A percentile compares a stretch with the other conserved stretches of the same genome.
These are phyloP conservation scores for Pseudogymnoascus pannorum DNA, from an alignment of 2,329 filamentous ascomycete species.

Conservation along the genomic window DNA sequence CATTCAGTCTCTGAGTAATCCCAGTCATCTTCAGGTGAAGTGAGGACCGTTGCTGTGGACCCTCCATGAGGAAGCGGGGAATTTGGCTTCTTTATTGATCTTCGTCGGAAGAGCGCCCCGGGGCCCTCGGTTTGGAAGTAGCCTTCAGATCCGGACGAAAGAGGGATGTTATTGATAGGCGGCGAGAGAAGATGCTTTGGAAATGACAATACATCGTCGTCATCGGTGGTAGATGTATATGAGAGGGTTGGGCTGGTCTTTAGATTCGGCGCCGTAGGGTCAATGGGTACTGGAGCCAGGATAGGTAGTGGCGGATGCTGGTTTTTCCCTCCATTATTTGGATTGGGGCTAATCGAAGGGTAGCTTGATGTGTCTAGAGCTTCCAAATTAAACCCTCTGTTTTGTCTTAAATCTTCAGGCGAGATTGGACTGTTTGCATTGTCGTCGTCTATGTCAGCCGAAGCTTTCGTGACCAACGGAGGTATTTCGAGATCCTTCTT, in stretches of 20 bases:
- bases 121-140: slow-evolving; percentile 46
- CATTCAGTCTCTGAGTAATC: slow-evolving; percentile 93
- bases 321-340: not conserved
- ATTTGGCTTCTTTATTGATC: slow-evolving; percentile 36
- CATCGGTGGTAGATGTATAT: slow-evolving; percentile 71
- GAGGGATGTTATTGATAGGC: slow-evolving; percentile 32
- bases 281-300: slow-evolving; percentile 19
- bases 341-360: not conserved
- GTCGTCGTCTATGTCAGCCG: slow-evolving; percentile 23
- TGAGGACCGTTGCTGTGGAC: slow-evolving; percentile 41
- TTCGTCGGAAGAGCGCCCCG: slow-evolving; percentile 27
- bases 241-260: slow-evolving; percentile 46
- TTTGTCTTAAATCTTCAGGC: slow-evolving; percentile 19
- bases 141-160: slow-evolving; percentile 54
- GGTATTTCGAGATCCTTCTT: slow-evolving; percentile 42
- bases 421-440: slow-evolving; percentile 19
- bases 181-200: slow-evolving; percentile 39
- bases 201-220: slow-evolving; percentile 70
- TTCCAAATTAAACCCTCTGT: slow-evolving; percentile 37
- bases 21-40: slow-evolving; percentile 52
- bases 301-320: slow-evolving; percentile 12
- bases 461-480: slow-evolving; percentile 26
- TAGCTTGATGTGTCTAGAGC: slow-evolving; percentile 36
- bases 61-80: slow-evolving; percentile 53
- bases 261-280: slow-evolving; percentile 30